Base-by-base conservation (phyloP, 352 stramenopile genomes). In the Pythium pyrilobum region DNA sequence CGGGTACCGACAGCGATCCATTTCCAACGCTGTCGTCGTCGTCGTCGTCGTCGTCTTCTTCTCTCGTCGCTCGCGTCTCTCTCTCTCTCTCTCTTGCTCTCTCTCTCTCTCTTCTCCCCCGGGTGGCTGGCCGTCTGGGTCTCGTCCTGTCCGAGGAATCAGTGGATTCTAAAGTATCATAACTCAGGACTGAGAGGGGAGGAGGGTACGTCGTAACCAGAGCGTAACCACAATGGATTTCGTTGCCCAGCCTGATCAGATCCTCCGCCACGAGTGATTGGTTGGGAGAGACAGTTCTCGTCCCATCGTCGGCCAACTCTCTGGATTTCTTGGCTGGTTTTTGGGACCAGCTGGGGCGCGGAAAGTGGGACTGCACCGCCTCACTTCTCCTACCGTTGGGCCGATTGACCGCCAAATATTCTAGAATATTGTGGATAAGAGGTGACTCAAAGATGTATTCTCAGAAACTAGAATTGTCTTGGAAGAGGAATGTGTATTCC, bases 111-210 rank as follows among this genome's bases (percentile, higher is more conserved):
- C 34, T 15, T 9, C 6, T 43, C 18, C n/a, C 37, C 37, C 15
- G n/a, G 37, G 8, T 34, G n/a, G n/a, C n/a, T n/a, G n/a, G n/a
- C n/a, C n/a, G n/a, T n/a, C 29, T 44, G 36, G 13, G 45, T 37
- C 36, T 20, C n/a, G 24, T 42, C 25, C 24, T 37, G 24, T 41
- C 45, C 4, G 31, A 36, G 45, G 31, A 61, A 61, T 61, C 53
- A 52, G 53, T 54, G 53, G 53, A 61, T 61, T 61, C 44, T 44
- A 53, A 27, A 27, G 45, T 49, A 61, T 61, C 53, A 61, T 61
- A 55, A 54, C 53, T 61, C 44, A 61, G 53, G 28, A 28, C 23
- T 61, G 45, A 54, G 45, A 44, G 29, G 20, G 21, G 20, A 20
- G 23, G 23, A 20, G 52, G 53, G 31, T 61, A 61, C 53, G 23